phyloP scores from a whole-genome alignment of 495 filamentous ascomycete species.

The Penicillium soppii region DNA sequence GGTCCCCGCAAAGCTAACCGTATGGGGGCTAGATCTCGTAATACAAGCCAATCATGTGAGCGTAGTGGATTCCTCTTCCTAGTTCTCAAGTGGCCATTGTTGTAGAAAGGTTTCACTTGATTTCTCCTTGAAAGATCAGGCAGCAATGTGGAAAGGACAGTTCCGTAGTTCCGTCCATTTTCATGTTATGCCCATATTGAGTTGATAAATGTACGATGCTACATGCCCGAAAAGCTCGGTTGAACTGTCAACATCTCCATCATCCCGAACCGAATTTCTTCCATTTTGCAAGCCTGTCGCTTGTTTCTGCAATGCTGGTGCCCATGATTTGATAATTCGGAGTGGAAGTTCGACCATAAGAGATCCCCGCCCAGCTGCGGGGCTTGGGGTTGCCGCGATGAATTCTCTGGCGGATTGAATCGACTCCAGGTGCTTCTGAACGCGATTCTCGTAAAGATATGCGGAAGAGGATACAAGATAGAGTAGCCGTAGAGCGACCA shows the following conservation, averaged over 20 bases:
- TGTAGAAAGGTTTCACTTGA: too few species aligned
- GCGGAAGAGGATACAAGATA: slow-evolving; percentile 6
- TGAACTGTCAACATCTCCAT: neutral
- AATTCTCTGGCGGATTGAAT: slow-evolving; percentile 9
- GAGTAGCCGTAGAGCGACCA: slow-evolving; percentile 4
- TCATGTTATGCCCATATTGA: neutral
- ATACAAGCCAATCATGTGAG: too few species aligned
- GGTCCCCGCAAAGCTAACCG: slow-evolving; percentile 8
- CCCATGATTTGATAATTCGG: slow-evolving; percentile 8
- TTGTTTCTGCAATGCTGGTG: neutral
- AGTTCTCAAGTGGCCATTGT: neutral
- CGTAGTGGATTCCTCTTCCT: neutral
- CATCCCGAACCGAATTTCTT: neutral
- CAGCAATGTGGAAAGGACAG: neutral
- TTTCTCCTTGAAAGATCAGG: neutral
- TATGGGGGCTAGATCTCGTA: neutral
- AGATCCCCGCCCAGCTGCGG: slow-evolving; percentile 9
- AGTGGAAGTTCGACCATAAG: slow-evolving; percentile 13
- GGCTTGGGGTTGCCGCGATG: slow-evolving; percentile 3
- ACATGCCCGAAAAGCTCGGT: slow-evolving; percentile 9
- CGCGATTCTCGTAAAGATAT: slow-evolving; percentile 9
- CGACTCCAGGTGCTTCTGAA: slow-evolving; percentile 6
- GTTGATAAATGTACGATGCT: slow-evolving; percentile 1
- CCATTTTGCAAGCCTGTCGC: neutral
- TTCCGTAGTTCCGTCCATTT: too few species aligned